A percentile compares a stretch with the other conserved stretches of the same genome.
These are phyloP conservation scores for Pseudozyma flocculosa DNA, from an alignment of 1,284 basidiomycete genomes.

Conservation along the genomic window DNA sequence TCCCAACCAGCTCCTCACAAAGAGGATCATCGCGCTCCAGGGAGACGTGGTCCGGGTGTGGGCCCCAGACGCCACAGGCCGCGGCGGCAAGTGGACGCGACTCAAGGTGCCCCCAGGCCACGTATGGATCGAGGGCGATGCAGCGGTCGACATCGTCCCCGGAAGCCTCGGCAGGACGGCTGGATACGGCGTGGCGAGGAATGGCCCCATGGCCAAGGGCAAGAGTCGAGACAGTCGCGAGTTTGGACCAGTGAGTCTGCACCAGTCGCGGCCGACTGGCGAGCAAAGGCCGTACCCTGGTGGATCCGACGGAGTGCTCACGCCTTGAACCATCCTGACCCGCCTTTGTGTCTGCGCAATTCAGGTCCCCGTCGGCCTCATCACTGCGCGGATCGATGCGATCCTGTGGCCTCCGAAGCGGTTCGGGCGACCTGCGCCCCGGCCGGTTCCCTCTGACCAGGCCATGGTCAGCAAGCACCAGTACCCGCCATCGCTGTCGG, in stretches of 20 bases:
- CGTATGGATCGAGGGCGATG: conserved; percentile 65
- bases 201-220: conserved; percentile 2
- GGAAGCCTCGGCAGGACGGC: conserved; percentile 8
- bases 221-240: conserved; percentile 20
- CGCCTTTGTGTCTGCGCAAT: too few species aligned
- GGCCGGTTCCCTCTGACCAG: too few species aligned
- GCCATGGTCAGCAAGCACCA: too few species aligned
- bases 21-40: conserved; percentile 63
- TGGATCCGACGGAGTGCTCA: too few species aligned
- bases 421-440: conserved; percentile 28
- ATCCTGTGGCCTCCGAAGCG: conserved; percentile 60
- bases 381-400: conserved; percentile 59
- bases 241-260: not conserved
- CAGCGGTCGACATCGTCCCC: conserved; percentile 49
- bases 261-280: too few species aligned
- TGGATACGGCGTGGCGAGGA: not conserved
- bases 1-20: conserved; percentile 61
- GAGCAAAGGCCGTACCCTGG: too few species aligned
- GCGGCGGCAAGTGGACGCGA: conserved; percentile 22
- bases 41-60: conserved; percentile 62
- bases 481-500: not conserved
- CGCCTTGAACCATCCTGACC: too few species aligned
- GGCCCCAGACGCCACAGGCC: conserved; percentile 4
- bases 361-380: conserved; percentile 62
- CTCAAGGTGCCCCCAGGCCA: conserved; percentile 48